Evolutionary conservation across 202 grass and related monocot genomes (phyloP).

Genomic region (Panicum virgatum): DNA sequence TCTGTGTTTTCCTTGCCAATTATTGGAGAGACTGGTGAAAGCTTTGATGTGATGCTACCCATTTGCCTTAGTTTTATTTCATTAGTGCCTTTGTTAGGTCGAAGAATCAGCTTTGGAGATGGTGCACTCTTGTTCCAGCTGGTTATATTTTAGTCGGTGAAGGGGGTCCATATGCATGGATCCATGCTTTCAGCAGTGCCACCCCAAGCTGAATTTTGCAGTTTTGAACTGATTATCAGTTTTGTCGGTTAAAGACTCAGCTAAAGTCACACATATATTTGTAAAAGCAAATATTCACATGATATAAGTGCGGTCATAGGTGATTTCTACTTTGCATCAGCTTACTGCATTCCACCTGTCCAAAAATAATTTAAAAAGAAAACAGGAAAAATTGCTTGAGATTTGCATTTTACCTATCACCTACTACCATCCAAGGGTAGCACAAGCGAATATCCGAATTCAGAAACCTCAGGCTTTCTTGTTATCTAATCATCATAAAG

Average conservation of each 20-base stretch:
- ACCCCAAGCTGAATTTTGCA: background rate
- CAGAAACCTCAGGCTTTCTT: background rate
- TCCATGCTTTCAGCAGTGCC: background rate
- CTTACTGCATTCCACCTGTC: background rate
- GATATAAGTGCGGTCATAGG: background rate
- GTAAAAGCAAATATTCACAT: background rate
- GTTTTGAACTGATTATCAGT: background rate
- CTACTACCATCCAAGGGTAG: background rate
- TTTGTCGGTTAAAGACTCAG: background rate
- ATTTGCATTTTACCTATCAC: slow-evolving; percentile 6
- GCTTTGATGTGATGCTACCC: background rate
- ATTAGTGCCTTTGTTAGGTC: slow-evolving; percentile 40
- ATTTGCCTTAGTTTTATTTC: slow-evolving; percentile 29
- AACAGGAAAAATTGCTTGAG: background rate
- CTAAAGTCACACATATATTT: background rate
- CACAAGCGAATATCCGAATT: slow-evolving; percentile 7
- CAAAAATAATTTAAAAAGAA: background rate
- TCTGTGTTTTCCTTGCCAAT: slow-evolving; percentile 9
- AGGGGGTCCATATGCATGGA: background rate
- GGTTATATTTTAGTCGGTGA: slow-evolving; percentile 12
- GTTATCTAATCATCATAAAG: background rate
- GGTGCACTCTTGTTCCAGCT: background rate
- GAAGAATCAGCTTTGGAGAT: slow-evolving; percentile 39
- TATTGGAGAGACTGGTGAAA: slow-evolving; percentile 33
- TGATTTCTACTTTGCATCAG: background rate